These are phyloP conservation scores for Cytospora mali DNA, from an alignment of 2,329 filamentous ascomycete genomes.

Conservation along the genomic window DNA sequence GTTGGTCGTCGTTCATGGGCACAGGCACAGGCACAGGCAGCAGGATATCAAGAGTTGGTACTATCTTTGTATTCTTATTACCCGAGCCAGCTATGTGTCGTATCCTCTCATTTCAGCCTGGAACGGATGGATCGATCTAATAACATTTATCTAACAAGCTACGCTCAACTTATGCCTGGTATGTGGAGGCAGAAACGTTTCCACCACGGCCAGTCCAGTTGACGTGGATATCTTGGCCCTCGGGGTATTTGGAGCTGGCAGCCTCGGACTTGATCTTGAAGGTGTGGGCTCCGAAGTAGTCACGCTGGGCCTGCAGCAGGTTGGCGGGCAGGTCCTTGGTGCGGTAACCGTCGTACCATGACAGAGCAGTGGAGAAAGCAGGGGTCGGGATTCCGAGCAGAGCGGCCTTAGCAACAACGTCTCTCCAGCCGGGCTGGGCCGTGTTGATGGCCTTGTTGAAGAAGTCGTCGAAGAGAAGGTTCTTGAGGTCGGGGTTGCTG, in stretches of 20 bases:
- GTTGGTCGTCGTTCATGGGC: not conserved
- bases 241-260: conserved; percentile 78
- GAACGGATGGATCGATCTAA: conserved; percentile 15
- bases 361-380: conserved; percentile 93
- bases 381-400: conserved; percentile 95
- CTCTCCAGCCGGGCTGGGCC: conserved; percentile 90
- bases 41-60: not conserved
- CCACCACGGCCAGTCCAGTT: conserved; percentile 99
- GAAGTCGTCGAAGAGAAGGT: conserved; percentile 98
- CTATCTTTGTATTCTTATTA: conserved; percentile 26
- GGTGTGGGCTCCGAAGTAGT: conserved; percentile 97
- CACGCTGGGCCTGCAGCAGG: conserved; percentile 96
- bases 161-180: conserved; percentile 74
- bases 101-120: conserved; percentile 18
- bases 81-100: conserved; percentile 18
- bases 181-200: conserved; percentile 95
- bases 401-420: conserved; percentile 87
- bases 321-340: conserved; percentile 97
- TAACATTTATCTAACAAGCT: conserved; percentile 24
- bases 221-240: conserved; percentile 90
- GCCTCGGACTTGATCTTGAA: conserved; percentile 84
- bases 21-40: not conserved
- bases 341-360: conserved; percentile 99
- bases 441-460: conserved; percentile 99
- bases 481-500: conserved; percentile 90